These are phyloP conservation scores for Ambrosiella beaveri DNA, from an alignment of 2,329 filamentous ascomycete species.

Conservation along the genomic window DNA sequence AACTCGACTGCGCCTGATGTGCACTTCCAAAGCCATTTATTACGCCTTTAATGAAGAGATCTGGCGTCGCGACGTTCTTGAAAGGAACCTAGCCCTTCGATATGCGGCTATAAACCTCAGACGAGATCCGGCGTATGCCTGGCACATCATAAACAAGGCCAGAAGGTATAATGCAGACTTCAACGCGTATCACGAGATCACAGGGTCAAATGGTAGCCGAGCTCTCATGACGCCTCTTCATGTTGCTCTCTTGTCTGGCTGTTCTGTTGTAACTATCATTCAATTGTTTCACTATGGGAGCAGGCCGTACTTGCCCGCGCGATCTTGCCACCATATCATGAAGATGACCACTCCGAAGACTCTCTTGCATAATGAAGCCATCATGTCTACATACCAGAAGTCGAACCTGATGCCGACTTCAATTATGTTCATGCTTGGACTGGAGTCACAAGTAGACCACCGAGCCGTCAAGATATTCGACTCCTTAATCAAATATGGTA, in stretches of 20 bases:
- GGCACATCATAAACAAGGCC: slow-evolving; percentile 1
- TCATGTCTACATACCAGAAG: not conserved
- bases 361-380: not conserved
- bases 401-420: not conserved
- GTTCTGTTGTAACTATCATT: not conserved
- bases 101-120: slow-evolving; percentile 1
- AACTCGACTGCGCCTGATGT: not conserved
- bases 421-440: slow-evolving; percentile 1
- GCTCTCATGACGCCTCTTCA: slow-evolving; percentile 7
- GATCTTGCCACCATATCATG: not conserved
- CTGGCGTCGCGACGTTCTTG: not conserved
- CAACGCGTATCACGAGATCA: slow-evolving; percentile 4
- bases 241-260: slow-evolving; percentile 3
- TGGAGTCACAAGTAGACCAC: not conserved
- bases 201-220: not conserved
- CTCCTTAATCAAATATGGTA: slow-evolving; percentile 1
- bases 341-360: not conserved
- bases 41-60: slow-evolving; percentile 3
- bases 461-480: slow-evolving; percentile 2
- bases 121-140: not conserved
- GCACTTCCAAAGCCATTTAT: not conserved
- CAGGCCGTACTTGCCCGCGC: not conserved
- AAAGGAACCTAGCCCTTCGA: slow-evolving; percentile 1
- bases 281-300: slow-evolving; percentile 4
- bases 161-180: slow-evolving; percentile 1